phyloP scores from a whole-genome alignment of 2,329 filamentous ascomycete species.

The Neonectria coccinea region DNA sequence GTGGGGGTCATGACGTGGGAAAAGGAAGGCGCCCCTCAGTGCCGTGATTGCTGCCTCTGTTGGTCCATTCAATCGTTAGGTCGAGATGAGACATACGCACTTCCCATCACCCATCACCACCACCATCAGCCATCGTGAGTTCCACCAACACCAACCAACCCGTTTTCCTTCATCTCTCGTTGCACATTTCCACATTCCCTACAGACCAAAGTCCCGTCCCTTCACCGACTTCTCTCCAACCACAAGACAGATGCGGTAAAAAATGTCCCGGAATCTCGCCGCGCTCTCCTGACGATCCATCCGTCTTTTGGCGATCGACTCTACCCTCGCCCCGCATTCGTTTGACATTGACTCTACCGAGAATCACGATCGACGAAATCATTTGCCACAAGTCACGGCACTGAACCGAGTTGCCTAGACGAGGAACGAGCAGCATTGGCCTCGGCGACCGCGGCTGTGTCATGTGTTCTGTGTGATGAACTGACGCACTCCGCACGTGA shows the following conservation, averaged over 20 bases:
- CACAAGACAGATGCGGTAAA: constrained; percentile 23
- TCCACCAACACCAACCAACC: background rate
- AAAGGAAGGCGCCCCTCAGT: constrained; percentile 1
- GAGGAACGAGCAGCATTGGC: constrained; percentile 20
- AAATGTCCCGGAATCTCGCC: constrained; percentile 22
- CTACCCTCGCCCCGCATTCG: constrained; percentile 19
- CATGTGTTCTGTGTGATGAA: background rate
- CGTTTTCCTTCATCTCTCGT: constrained; percentile 12
- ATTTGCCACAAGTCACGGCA: constrained; percentile 26
- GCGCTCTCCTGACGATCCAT: constrained; percentile 33
- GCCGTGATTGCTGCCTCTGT: background rate
- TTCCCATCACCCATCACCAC: background rate
- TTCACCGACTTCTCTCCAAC: constrained; percentile 8
- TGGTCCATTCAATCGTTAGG: background rate
- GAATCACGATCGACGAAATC: constrained; percentile 35
- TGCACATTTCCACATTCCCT: background rate
- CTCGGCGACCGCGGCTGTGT: constrained; percentile 4
- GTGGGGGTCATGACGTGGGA: background rate
- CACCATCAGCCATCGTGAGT: background rate
- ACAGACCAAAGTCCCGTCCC: constrained; percentile 8
- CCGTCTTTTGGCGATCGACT: constrained; percentile 28
- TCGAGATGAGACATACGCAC: background rate
- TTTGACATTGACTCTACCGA: constrained; percentile 19
- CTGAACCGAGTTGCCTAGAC: constrained; percentile 19
- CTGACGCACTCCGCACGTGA: background rate